Base-by-base conservation (phyloP, 1,284 basidiomycete species). In the Xerocomus nothofagi region DNA sequence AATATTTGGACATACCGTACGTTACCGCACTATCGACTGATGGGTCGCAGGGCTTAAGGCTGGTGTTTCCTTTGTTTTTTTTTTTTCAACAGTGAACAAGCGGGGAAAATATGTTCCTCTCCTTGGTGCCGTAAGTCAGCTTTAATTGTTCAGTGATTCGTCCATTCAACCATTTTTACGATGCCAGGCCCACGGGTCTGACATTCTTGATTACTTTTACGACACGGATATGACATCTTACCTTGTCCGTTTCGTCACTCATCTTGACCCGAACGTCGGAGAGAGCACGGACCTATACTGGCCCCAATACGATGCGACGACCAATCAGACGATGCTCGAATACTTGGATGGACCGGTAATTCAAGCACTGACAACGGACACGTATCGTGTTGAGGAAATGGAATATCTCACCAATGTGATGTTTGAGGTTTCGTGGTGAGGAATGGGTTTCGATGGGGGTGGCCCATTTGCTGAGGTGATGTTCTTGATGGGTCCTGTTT, bases 251-350 rank as follows among this genome's bases (percentile, higher is more conserved):
- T 79, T 80, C 47, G 69, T 67, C 6, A 57, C 59, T 34, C 72
- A 65, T 12, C 70, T 80, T 31, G 67, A n/a, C n/a, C n/a, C n/a
- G n/a, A n/a, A n/a, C 44, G 69, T 72, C 1, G 60, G 55, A 17
- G 60, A 59, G 0, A 55, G 53, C 15, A 57, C 55, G 0, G 63
- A 65, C 9, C 60, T 72, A 36, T 57, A 62, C 6, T 83, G 81
- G 82, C 81, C 82, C 0, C 64, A 71, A 30, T 83, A 80, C 49
- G 68, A 41, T 2, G 20, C 70, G 3, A 53, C 64, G 1, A 43
- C 49, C 0, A 61, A 66, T n/a, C 73, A 73, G 7, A n/a, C n/a
- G n/a, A 68, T 80, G 38, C 53, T 82, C 40, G 72, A 73, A 4
- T 75, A 81, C 60, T 56, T 68, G 20, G 79, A 81, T 51, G 74